Evolutionary conservation across 1,284 basidiomycete species (phyloP).

Genomic region (Coniophora puteana): DNA sequence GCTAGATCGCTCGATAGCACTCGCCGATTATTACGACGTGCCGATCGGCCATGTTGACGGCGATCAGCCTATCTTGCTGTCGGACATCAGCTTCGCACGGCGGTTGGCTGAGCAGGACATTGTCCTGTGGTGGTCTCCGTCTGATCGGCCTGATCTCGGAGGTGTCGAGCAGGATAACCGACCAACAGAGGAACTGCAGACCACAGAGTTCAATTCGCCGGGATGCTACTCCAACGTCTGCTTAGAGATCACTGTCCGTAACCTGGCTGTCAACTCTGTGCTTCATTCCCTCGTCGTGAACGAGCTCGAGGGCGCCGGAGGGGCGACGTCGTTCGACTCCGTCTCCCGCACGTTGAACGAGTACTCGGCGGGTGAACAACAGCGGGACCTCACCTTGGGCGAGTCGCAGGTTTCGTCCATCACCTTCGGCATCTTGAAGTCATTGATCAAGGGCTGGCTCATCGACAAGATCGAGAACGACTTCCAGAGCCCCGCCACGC

Average conservation of each 20-base stretch:
- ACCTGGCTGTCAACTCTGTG: constrained; percentile 93
- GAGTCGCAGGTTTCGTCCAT: constrained; percentile 91
- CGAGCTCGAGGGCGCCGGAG: constrained; percentile 93
- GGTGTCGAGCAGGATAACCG: constrained; percentile 88
- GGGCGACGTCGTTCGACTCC: constrained; percentile 91
- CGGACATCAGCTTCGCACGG: constrained; percentile 91
- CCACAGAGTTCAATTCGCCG: constrained; percentile 82
- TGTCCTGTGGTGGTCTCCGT: constrained; percentile 95
- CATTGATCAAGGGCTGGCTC: constrained; percentile 91
- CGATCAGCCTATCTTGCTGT: constrained; percentile 83
- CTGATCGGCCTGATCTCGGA: constrained; percentile 89
- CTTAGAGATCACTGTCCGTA: constrained; percentile 85
- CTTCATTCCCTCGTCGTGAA: constrained; percentile 94
- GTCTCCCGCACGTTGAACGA: constrained; percentile 91
- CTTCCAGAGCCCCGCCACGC: constrained; percentile 58
- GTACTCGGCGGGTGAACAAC: constrained; percentile 76
- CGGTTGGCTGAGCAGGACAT: constrained; percentile 85
- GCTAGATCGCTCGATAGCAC: constrained; percentile 78
- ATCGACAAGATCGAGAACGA: constrained; percentile 78
- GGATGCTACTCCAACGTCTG: constrained; percentile 95
- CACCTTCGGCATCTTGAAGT: constrained; percentile 83
- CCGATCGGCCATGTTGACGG: constrained; percentile 91
- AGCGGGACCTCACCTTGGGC: constrained; percentile 81
- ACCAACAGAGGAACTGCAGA: constrained; percentile 75
- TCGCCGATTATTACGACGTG: constrained; percentile 90